phyloP scores from a whole-genome alignment of 352 stramenopile genomes.

The Phytopythium cucurbitacearum region DNA sequence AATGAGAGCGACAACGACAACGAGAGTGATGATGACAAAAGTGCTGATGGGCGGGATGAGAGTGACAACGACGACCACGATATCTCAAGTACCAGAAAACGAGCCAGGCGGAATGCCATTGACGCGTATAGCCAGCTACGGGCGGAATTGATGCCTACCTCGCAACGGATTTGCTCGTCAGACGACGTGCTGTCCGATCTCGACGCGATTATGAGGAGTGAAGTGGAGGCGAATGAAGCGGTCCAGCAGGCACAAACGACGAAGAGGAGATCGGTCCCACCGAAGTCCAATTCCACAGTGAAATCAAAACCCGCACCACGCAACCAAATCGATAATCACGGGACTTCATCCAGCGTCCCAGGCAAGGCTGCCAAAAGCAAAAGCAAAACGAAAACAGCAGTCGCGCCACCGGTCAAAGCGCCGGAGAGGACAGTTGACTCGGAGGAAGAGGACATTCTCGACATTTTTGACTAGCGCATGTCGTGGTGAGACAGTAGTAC shows the following conservation, averaged over 20 bases:
- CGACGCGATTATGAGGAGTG: slow-evolving; percentile 36
- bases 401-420: background rate
- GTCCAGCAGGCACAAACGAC: background rate
- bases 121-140: slow-evolving; percentile 36
- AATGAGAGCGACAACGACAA: slow-evolving; percentile 6
- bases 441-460: slow-evolving; percentile 54
- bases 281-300: background rate
- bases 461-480: slow-evolving; percentile 23
- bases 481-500: background rate
- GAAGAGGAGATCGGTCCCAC: background rate
- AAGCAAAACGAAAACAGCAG: too few species aligned
- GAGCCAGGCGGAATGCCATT: slow-evolving; percentile 15
- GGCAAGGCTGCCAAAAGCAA: background rate
- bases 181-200: slow-evolving; percentile 40
- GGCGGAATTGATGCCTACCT: slow-evolving; percentile 11
- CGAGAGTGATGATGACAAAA: slow-evolving; percentile 11
- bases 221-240: slow-evolving; percentile 21
- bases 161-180: slow-evolving; percentile 29
- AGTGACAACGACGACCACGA: slow-evolving; percentile 9
- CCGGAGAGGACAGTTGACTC: slow-evolving; percentile 15
- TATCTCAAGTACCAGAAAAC: slow-evolving; percentile 6
- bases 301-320: background rate
- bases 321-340: background rate
- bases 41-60: background rate
- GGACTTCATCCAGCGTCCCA: background rate